Evolutionary conservation across 768 basidiomycete species (phyloP), one percentile per base, ranked within the genome.

Genomic region (Rubroboletus satanas): DNA sequence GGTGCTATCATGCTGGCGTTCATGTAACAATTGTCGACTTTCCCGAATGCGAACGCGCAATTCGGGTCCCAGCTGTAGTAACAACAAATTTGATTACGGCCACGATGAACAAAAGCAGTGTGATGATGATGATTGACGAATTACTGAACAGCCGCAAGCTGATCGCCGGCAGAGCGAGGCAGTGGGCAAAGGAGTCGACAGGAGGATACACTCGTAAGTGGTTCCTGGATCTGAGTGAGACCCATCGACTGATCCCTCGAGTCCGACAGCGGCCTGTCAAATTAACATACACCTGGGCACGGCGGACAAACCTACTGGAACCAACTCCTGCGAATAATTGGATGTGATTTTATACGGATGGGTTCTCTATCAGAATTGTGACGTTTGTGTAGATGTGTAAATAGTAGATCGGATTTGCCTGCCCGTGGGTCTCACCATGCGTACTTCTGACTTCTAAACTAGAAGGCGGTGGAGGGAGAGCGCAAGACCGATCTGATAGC

Each of bases 341-440:
- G 1, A 21, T 51, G n/a, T 17, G 7, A 50, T 56, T 58, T 48
- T 23, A 49, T 54, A 54, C 51, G 51, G 28, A 42, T 51, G 18
- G 5, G 12, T 29, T 21, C 18, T 58, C 46, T 35, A 45, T 58
- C 29, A 11, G 15, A 46, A 21, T 37, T 3, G 26, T 28, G 26
- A 36, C 9, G 31, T 46, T 17, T 38, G 31, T 51, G 18, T 29
- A 28, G 8, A 45, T 28, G 23, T 44, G 23, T 32, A 33, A 28
- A 15, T 23, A 11, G 6, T 35, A 29, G 12, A n/a, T 48, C 5
- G n/a, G 31, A 15, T 37, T 44, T 33, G 3, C 33, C 11, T 0
- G 31, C 26, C 5, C 11, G 29, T 11, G 7, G 11, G 5, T 15
- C 11, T 31, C 21, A 15, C 23, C 45, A 17, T 18, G 15, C 35